Evolutionary conservation across 352 stramenopile genomes (phyloP), one percentile per base, ranked within the genome.

Genomic region (Phytophthora hybrid): DNA sequence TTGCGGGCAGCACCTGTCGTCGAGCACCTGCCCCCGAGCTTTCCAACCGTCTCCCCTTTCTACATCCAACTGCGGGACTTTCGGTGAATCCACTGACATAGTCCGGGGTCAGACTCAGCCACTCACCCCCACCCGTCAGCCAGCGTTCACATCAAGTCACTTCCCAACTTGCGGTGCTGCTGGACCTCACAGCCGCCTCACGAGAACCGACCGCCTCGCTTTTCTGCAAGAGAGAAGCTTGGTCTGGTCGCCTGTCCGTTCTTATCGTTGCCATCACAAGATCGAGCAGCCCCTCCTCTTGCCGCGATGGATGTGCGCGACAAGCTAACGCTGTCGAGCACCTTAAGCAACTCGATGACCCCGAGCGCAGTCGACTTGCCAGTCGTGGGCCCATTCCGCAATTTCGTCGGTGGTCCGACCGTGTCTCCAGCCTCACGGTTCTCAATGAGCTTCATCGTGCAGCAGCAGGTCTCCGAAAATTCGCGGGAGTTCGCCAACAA

Each of bases 281-380:
- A 77, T 74, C 59, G 59, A 76, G 26, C 39, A 73, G 61, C 41
- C 63, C 41, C 68, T 76, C 41, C 69, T 77, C 60, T 74, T 74
- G 66, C 41, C 59, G 44, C 56, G 56, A 77, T 77, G 69, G 58
- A 71, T 77, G 65, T 65, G 60, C 69, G 64, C 55, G 70, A 80
- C 69, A 77, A 77, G 64, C 69, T 75, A 58, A 71, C 65, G 68
- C 52, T 79, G 46, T 44, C 53, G 7, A 59, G 59, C 65, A 66
- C 69, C 21, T 72, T 65, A 23, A 72, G 39, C 62, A 62, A 23
- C 51, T 46, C 52, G 46, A 73, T 68, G 49, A 80, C 65, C 8
- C 64, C 60, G 3, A 66, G 37, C 54, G n/a, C n/a, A n/a, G n/a
- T n/a, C n/a, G n/a, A n/a, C n/a, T n/a, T n/a, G n/a, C n/a, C n/a